These are phyloP conservation scores for Ogataea allantospora DNA, from an alignment of 805 yeast genomes.

Conservation along the genomic window DNA sequence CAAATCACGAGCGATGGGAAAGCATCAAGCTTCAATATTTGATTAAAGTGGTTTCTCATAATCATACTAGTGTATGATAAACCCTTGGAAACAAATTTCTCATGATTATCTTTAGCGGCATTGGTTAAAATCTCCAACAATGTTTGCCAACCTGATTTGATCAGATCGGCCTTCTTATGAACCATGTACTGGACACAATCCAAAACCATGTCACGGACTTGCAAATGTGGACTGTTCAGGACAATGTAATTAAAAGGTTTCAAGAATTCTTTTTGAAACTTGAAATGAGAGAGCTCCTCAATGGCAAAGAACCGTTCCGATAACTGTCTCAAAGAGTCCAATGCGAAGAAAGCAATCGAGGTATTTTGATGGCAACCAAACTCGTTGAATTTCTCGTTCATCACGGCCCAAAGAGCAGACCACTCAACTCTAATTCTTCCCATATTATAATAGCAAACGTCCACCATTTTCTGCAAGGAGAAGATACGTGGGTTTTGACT, in stretches of 20 bases:
- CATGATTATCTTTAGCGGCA: conserved; percentile 64
- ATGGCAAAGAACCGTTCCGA: conserved; percentile 89
- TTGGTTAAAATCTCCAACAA: conserved; percentile 74
- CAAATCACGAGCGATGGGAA: conserved; percentile 66
- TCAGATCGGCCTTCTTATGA: conserved; percentile 64
- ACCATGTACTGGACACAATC: conserved; percentile 89
- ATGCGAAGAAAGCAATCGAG: conserved; percentile 81
- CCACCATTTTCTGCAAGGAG: conserved; percentile 92
- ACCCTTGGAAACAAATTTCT: conserved; percentile 59
- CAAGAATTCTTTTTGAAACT: conserved; percentile 90
- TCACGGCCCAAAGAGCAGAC: conserved; percentile 91
- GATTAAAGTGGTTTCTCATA: conserved; percentile 57
- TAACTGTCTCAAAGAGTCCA: conserved; percentile 90
- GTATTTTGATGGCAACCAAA: conserved; percentile 80
- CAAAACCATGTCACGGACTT: conserved; percentile 83
- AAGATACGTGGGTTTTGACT: conserved; percentile 85
- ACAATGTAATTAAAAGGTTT: conserved; percentile 85
- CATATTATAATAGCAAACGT: conserved; percentile 97
- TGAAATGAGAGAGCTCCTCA: conserved; percentile 93
- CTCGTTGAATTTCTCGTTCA: conserved; percentile 84
- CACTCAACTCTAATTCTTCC: conserved; percentile 93
- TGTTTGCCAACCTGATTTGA: conserved; percentile 94
- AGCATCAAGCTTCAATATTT: conserved; percentile 68
- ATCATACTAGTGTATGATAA: conserved; percentile 63
- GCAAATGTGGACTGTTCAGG: conserved; percentile 59